Percentiles rank a stretch among this genome's conserved stretches.
These are phyloP conservation scores for Cavenderia fasciculata DNA, from an alignment of 78 protist genomes.

Conservation along the genomic window DNA sequence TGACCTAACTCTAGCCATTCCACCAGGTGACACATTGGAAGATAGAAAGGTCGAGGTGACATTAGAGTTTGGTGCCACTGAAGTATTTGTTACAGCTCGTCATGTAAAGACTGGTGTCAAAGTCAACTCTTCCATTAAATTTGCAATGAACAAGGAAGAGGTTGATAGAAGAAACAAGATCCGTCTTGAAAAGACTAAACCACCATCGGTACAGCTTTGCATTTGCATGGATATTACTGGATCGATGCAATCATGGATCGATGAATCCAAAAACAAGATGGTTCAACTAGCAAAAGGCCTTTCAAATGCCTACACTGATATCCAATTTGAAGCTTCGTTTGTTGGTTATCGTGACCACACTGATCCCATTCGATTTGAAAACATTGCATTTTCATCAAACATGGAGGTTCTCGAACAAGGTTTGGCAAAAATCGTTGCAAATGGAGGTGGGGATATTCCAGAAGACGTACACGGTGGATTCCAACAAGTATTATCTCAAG, in stretches of 20 bases:
- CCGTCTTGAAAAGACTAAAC: too few relatives aligned
- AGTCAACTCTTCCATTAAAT: background rate
- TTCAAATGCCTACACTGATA: background rate
- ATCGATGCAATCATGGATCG: background rate
- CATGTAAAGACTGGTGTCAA: background rate
- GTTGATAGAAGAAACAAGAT: background rate
- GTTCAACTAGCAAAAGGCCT: background rate
- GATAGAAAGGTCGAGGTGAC: background rate
- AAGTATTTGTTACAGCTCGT: background rate
- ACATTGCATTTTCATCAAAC: background rate
- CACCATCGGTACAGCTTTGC: background rate
- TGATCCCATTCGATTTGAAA: background rate
- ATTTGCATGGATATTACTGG: conserved; percentile 7
- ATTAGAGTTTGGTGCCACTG: conserved; percentile 1
- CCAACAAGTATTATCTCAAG: background rate
- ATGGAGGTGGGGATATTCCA: conserved; percentile 2
- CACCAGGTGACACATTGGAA: background rate
- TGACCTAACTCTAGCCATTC: background rate
- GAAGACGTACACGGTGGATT: conserved; percentile 5
- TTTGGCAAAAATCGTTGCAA: background rate
- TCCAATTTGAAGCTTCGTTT: background rate
- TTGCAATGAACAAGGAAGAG: background rate
- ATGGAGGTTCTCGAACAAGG: too few relatives aligned
- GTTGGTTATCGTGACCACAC: background rate
- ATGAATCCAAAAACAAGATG: background rate